phyloP scores from a whole-genome alignment of 2,329 filamentous ascomycete species.

The Niveomyces coronatus region DNA sequence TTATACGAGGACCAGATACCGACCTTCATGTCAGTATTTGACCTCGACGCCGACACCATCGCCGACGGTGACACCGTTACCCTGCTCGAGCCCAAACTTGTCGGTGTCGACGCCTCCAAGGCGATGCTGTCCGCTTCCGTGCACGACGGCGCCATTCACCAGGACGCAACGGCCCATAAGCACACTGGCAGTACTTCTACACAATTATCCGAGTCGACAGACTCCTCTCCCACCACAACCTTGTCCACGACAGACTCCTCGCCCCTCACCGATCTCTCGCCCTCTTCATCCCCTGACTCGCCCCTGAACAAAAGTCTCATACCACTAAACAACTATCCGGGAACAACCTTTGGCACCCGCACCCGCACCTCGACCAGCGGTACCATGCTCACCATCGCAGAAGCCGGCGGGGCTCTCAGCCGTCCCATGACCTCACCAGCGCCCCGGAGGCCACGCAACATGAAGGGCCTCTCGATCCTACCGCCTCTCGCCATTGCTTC shows the following conservation, averaged over 20 bases:
- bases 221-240: constrained; percentile 91
- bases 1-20: constrained; percentile 62
- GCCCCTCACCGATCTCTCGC: constrained; percentile 79
- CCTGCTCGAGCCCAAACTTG: constrained; percentile 42
- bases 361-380: constrained; percentile 25
- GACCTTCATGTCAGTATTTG: constrained; percentile 67
- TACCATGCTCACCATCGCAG: constrained; percentile 31
- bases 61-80: constrained; percentile 44
- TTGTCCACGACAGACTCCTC: constrained; percentile 88
- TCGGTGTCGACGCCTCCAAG: constrained; percentile 35
- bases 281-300: constrained; percentile 86
- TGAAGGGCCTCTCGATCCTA: constrained; percentile 76
- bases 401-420: constrained; percentile 29
- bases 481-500: constrained; percentile 40
- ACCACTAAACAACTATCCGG: constrained; percentile 58
- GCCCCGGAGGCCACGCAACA: constrained; percentile 65
- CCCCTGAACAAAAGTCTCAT: constrained; percentile 64
- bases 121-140: constrained; percentile 27
- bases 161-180: constrained; percentile 50
- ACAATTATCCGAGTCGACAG: constrained; percentile 70
- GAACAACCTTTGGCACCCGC: constrained; percentile 41
- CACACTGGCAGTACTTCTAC: constrained; percentile 72
- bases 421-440: constrained; percentile 59
- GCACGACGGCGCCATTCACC: constrained; percentile 28
- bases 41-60: constrained; percentile 48